Evolutionary conservation across 228 moss, liverwort and hornwort genomes (phyloP).

Genomic region (Sphagnum magellanicum): DNA sequence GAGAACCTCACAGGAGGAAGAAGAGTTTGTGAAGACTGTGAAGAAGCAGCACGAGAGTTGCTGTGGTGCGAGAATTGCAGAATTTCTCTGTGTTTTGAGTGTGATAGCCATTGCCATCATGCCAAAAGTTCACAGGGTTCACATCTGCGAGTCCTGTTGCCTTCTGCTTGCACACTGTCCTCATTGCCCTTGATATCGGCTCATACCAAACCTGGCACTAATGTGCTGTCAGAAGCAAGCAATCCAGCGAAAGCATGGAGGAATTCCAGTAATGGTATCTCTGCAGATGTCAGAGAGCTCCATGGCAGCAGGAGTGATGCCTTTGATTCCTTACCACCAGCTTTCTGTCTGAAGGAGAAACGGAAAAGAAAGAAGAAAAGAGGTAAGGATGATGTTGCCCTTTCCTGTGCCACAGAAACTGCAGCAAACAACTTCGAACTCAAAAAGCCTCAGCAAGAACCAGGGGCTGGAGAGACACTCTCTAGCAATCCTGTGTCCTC

Average conservation of each 20-base stretch:
- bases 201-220: neutral
- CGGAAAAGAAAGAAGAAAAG: neutral
- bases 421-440: neutral
- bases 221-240: neutral
- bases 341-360: neutral
- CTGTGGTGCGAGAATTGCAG: conserved; percentile 65
- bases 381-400: neutral
- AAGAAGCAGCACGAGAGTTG: conserved; percentile 50
- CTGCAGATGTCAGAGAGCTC: neutral
- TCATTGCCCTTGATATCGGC: neutral
- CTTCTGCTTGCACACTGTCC: conserved; percentile 16
- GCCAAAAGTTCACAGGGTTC: conserved; percentile 35
- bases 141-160: conserved; percentile 39
- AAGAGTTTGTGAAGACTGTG: conserved; percentile 4
- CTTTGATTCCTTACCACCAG: neutral
- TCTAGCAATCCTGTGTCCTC: neutral
- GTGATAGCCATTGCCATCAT: conserved; percentile 44
- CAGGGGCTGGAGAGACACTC: neutral
- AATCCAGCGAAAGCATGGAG: neutral
- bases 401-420: neutral
- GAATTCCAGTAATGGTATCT: neutral
- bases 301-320: neutral
- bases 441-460: neutral
- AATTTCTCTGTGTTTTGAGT: conserved; percentile 54
- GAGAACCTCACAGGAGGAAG: neutral